Conservation (phyloP, 176 grass and related monocot species). For the Zoysia japonica region DNA sequence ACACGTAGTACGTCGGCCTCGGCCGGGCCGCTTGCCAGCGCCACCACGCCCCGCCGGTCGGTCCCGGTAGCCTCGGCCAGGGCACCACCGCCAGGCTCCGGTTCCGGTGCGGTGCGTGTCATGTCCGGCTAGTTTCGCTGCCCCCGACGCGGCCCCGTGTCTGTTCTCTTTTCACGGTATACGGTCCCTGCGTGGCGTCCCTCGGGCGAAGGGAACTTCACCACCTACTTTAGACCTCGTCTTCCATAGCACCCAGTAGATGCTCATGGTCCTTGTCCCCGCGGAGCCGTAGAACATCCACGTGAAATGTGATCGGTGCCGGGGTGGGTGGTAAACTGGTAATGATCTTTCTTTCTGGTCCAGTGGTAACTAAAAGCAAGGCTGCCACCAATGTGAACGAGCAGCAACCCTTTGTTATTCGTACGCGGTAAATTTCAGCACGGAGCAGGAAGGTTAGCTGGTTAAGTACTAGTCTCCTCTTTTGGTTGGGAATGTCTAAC, state of each 20-base stretch:
- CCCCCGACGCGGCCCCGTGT: not conserved
- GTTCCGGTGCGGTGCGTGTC: not conserved
- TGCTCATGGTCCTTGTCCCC: not conserved
- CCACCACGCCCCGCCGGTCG: not conserved
- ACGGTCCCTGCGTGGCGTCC: not conserved
- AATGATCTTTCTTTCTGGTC: no score
- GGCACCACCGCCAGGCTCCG: not conserved
- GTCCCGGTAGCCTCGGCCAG: not conserved
- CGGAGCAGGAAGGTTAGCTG: no score
- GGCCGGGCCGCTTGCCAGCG: not conserved
- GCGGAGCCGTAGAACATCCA: constrained; percentile 35
- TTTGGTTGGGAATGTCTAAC: no score
- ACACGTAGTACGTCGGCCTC: not conserved
- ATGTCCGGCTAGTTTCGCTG: not conserved
- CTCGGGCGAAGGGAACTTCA: not conserved
- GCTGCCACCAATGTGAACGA: not conserved
- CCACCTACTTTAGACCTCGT: not conserved
- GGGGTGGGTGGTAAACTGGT: not conserved
- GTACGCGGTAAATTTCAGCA: no score
- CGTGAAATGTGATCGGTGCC: constrained; percentile 33
- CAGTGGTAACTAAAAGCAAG: not conserved
- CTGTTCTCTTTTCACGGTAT: not conserved
- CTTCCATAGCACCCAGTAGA: not conserved
- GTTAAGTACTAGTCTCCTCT: no score
- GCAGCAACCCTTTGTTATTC: no score